Percentiles rank a stretch among this genome's conserved stretches.
Conservation (phyloP, 179 eudicot genomes). For the Camellia oleifera region DNA sequence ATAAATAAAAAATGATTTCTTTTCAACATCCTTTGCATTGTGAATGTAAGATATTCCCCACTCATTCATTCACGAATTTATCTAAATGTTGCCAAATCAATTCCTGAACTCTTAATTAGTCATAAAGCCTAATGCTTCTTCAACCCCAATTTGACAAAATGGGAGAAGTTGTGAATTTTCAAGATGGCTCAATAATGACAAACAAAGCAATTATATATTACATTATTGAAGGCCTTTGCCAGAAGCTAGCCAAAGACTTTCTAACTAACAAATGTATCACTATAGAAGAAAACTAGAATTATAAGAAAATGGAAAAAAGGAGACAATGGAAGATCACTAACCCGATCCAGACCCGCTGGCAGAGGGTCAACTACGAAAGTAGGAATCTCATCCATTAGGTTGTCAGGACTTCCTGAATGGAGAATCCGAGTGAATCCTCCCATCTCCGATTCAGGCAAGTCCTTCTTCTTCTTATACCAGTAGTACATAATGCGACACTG, state of each 20-base stretch:
- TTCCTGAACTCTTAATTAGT: background rate
- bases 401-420: conserved; percentile 78
- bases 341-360: conserved; percentile 82
- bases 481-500: conserved; percentile 93
- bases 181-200: conserved; percentile 1
- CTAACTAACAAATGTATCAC: background rate
- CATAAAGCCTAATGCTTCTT: background rate
- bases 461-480: conserved; percentile 79
- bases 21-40: background rate
- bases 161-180: background rate
- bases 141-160: background rate
- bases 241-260: conserved; percentile 1
- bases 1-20: background rate
- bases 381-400: conserved; percentile 86
- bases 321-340: conserved; percentile 29
- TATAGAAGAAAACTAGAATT: background rate
- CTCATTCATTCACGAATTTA: background rate
- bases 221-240: background rate
- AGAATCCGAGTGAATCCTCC: conserved; percentile 85
- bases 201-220: background rate
- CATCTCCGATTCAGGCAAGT: conserved; percentile 75
- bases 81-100: background rate
- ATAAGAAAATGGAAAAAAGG: background rate
- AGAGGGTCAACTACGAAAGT: conserved; percentile 82
- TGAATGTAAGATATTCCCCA: background rate